Percentiles rank a stretch among this genome's conserved stretches.
These are phyloP conservation scores for Thraustochytrium aureum DNA, from an alignment of 352 stramenopile genomes.

Conservation along the genomic window DNA sequence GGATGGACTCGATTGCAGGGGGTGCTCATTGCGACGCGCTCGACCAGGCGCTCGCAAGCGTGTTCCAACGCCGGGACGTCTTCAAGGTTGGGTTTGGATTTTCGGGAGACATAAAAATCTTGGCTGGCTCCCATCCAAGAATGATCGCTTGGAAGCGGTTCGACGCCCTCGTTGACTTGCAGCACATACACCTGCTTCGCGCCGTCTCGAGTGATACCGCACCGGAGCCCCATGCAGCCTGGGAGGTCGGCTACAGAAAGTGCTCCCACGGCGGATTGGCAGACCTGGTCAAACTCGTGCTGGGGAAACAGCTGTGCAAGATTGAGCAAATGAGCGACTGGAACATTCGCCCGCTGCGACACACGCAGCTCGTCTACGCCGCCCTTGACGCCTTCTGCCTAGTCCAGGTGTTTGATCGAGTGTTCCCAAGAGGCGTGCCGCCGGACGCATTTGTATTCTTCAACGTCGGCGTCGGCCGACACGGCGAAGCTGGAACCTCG, in stretches of 20 bases:
- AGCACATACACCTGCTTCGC: not conserved
- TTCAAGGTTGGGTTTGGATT: conserved; percentile 44
- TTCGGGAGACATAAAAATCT: conserved; percentile 8
- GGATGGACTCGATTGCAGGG: conserved; percentile 4
- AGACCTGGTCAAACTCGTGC: conserved; percentile 10
- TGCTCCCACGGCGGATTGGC: not conserved
- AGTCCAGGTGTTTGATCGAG: not conserved
- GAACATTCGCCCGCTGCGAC: conserved; percentile 16
- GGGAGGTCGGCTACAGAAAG: not conserved
- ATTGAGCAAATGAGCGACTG: conserved; percentile 48
- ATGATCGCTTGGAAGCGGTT: not conserved
- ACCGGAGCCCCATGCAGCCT: not conserved
- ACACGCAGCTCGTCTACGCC: conserved; percentile 27
- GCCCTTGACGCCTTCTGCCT: conserved; percentile 21
- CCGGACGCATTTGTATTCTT: no score
- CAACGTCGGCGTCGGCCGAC: no score
- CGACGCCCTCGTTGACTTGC: conserved; percentile 15
- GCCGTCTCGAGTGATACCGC: not conserved
- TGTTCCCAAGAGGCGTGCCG: conserved; percentile 13
- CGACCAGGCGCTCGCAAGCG: not conserved
- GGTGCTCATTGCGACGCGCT: not conserved
- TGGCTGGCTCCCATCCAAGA: conserved; percentile 13
- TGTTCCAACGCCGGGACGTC: conserved; percentile 14
- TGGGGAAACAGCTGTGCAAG: conserved; percentile 44
- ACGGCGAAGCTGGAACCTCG: no score